A percentile compares a stretch with the other conserved stretches of the same genome.
Evolutionary conservation across 2,329 filamentous ascomycete species (phyloP).

Genomic region (Alternaria sp.): DNA sequence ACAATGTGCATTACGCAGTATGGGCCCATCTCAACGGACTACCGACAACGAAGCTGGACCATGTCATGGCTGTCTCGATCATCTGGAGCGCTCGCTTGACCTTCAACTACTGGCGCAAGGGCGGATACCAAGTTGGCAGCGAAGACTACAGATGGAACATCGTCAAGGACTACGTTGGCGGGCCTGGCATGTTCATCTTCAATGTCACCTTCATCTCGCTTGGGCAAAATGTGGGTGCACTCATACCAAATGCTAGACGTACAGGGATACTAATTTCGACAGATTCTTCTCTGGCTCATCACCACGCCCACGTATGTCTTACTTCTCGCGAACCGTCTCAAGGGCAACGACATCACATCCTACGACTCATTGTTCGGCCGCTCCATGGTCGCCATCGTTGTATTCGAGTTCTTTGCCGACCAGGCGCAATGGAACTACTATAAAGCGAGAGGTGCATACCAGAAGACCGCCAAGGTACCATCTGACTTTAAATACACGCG

Average conservation of each 20-base stretch:
- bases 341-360: conserved; percentile 57
- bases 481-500: conserved; percentile 67
- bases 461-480: conserved; percentile 74
- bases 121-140: conserved; percentile 85
- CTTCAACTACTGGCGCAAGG: conserved; percentile 96
- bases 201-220: conserved; percentile 91
- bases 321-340: conserved; percentile 73
- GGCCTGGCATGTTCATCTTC: conserved; percentile 78
- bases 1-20: conserved; percentile 82
- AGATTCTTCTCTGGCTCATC: conserved; percentile 80
- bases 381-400: conserved; percentile 64
- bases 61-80: conserved; percentile 72
- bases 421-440: conserved; percentile 95
- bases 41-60: conserved; percentile 74
- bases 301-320: conserved; percentile 85
- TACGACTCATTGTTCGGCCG: conserved; percentile 68
- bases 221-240: conserved; percentile 66
- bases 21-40: conserved; percentile 82
- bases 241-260: neutral
- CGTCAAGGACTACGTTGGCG: conserved; percentile 70
- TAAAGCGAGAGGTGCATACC: conserved; percentile 78
- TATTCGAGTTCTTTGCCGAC: conserved; percentile 83
- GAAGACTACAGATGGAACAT: conserved; percentile 96
- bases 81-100: conserved; percentile 92
- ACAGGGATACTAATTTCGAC: conserved; percentile 10